Base-by-base conservation (phyloP, 495 filamentous ascomycete genomes). In the Aspergillus egyptiacus region DNA sequence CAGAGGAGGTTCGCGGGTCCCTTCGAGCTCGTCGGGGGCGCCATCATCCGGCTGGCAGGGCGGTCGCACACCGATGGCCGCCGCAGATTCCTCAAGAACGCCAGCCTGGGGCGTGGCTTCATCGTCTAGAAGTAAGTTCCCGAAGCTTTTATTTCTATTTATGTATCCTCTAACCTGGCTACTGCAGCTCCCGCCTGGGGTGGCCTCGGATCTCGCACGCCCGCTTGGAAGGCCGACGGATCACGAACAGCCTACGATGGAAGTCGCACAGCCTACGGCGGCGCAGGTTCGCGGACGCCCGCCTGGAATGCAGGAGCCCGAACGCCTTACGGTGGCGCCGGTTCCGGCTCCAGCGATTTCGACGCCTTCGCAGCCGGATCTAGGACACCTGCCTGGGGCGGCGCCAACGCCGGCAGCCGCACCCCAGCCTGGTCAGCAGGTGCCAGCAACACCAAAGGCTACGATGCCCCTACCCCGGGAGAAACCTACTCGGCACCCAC, bases 221-320 rank as follows among this genome's bases (percentile, higher is more conserved):
- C 88, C 3, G 83, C 85, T 6, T 91, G 87, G 87, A 84, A 82
- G 50, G 68, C 56, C 45, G 85, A 84, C 53, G 81, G 81, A 38
- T 85, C 77, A 6, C 81, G 80, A 48, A 90, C 85, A n/a, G 81
- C 84, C 2, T 87, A 89, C 60, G 88, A 91, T 59, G 89, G 89
- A 40, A 85, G 71, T 57, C 80, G 87, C 27, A 93, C 85, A 8
- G 77, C 69, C 50, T 91, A 78, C 74, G 80, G 53, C 59, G 49
- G 48, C 28, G 31, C 47, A 35, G 63, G 69, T 19, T 72, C 69
- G 45, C 69, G 76, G 35, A 79, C 75, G 4, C 74, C 77, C 25
- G 72, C 74, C 20, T 78, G 77, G 76, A 73, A 76, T 48, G 67
- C 84, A 38, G 79, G 84, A 36, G 79, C 80, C 35, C 80, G 85